Evolutionary conservation across 108 stramenopile genomes (phyloP).

Genomic region (Conticribra weissflogii): DNA sequence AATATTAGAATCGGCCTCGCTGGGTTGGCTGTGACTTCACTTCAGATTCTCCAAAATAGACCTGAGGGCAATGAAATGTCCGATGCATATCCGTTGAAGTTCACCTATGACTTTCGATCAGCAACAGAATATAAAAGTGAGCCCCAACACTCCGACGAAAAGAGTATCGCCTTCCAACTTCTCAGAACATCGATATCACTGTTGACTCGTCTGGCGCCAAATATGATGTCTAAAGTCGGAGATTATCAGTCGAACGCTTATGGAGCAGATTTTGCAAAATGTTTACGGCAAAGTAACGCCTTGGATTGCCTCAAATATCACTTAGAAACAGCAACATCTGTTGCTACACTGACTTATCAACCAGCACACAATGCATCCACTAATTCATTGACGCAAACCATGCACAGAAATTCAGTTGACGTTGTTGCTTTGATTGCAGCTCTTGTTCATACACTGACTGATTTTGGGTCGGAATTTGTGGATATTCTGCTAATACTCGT

Average conservation of each 20-base stretch:
- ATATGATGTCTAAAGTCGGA: slow-evolving; percentile 8
- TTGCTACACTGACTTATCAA: slow-evolving; percentile 42
- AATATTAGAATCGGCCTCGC: slow-evolving; percentile 37
- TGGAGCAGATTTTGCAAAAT: slow-evolving; percentile 38
- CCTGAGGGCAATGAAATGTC: neutral
- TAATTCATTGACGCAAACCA: slow-evolving; percentile 9
- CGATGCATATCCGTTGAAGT: slow-evolving; percentile 6
- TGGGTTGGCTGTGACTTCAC: slow-evolving; percentile 30
- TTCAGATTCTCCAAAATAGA: slow-evolving; percentile 35
- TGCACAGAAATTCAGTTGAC: slow-evolving; percentile 38
- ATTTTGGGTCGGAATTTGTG: slow-evolving; percentile 24
- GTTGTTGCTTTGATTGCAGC: slow-evolving; percentile 22
- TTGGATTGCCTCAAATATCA: slow-evolving; percentile 18
- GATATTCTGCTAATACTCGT: slow-evolving; percentile 30
- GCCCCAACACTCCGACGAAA: neutral
- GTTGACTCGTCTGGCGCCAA: slow-evolving; percentile 25
- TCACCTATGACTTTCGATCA: slow-evolving; percentile 25
- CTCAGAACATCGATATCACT: slow-evolving; percentile 18
- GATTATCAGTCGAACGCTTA: slow-evolving; percentile 16
- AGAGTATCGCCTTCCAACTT: slow-evolving; percentile 26
- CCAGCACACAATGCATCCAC: slow-evolving; percentile 22
- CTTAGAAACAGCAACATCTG: slow-evolving; percentile 26
- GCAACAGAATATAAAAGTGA: slow-evolving; percentile 3
- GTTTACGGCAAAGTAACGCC: slow-evolving; percentile 38
- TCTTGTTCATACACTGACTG: slow-evolving; percentile 31